Evolutionary conservation across 2,329 filamentous ascomycete genomes (phyloP).

Genomic region (Pseudogymnoascus sp.): DNA sequence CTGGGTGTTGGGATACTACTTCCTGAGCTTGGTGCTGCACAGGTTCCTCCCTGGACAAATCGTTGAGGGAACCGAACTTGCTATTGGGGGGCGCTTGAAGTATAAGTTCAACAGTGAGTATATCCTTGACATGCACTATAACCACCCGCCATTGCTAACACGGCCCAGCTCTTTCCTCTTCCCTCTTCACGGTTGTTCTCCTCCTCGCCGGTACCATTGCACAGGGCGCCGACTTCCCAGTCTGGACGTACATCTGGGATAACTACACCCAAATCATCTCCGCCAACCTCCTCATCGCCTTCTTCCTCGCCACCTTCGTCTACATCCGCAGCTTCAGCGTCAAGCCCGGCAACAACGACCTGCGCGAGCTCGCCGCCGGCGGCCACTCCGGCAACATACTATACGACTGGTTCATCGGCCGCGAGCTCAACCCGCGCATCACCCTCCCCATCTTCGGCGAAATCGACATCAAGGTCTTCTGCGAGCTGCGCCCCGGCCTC

Average conservation of each 20-base stretch:
- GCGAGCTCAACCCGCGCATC: conserved; percentile 85
- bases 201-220: conserved; percentile 65
- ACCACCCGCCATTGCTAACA: conserved; percentile 17
- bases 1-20: conserved; percentile 71
- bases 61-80: conserved; percentile 61
- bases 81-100: conserved; percentile 63
- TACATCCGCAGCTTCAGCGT: conserved; percentile 79
- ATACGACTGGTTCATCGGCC: conserved; percentile 95
- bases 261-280: conserved; percentile 84
- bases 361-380: conserved; percentile 72
- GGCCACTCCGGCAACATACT: conserved; percentile 76
- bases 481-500: conserved; percentile 86
- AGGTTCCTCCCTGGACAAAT: conserved; percentile 67
- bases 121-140: neutral
- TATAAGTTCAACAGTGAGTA: conserved; percentile 70
- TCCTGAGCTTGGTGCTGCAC: conserved; percentile 67
- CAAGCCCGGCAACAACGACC: conserved; percentile 61
- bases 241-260: conserved; percentile 90
- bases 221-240: conserved; percentile 71
- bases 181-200: conserved; percentile 61
- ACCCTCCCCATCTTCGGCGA: conserved; percentile 71
- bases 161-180: conserved; percentile 62
- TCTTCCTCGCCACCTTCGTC: conserved; percentile 64
- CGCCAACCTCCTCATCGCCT: conserved; percentile 70
- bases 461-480: conserved; percentile 83